Conservation (phyloP, 164 flowering plant species). For the Dillenia suffruticosa region DNA sequence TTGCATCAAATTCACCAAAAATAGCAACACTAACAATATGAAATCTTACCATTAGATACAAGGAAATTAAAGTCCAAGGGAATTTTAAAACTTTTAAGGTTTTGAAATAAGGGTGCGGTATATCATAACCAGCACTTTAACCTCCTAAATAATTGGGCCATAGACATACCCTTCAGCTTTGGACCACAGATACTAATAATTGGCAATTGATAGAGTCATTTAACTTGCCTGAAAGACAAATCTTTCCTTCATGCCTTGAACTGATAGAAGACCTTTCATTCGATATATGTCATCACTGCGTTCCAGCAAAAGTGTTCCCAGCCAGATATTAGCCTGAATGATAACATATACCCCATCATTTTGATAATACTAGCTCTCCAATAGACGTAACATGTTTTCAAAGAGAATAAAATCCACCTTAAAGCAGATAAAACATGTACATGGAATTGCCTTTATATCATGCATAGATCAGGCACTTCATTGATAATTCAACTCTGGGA, state of each 20-base stretch:
- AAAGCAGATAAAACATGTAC: background rate
- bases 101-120: too few relatives aligned
- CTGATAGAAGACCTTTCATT: slow-evolving; percentile 94
- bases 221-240: slow-evolving; percentile 83
- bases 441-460: background rate
- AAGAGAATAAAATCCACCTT: background rate
- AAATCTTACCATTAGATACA: too few relatives aligned
- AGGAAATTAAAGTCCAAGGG: too few relatives aligned
- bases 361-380: background rate
- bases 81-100: too few relatives aligned
- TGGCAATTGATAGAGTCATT: background rate
- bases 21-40: too few relatives aligned
- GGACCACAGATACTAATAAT: too few relatives aligned
- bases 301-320: slow-evolving; percentile 82
- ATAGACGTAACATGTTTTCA: too few relatives aligned
- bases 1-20: too few relatives aligned
- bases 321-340: slow-evolving; percentile 92
- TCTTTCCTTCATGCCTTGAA: slow-evolving; percentile 90
- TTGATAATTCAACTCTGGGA: background rate
- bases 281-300: slow-evolving; percentile 91
- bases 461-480: background rate
- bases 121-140: too few relatives aligned
- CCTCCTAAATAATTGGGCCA: too few relatives aligned
- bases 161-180: too few relatives aligned
- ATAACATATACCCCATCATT: slow-evolving; percentile 5